Percentiles rank a stretch among this genome's conserved stretches.
These are phyloP conservation scores for Gloeostereum incarnatum DNA, from an alignment of 768 basidiomycete genomes.

Conservation along the genomic window DNA sequence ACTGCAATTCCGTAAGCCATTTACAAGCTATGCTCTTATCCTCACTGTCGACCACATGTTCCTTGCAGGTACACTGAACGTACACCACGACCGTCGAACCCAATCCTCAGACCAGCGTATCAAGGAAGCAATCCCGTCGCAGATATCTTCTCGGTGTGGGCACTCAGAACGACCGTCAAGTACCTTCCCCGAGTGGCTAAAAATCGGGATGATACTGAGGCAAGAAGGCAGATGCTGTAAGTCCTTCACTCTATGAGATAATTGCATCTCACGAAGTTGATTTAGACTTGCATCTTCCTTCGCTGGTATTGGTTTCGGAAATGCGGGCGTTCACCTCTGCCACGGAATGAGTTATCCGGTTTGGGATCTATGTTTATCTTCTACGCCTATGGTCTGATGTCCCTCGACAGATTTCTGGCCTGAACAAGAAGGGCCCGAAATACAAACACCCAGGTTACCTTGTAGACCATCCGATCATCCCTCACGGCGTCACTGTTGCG, in stretches of 20 bases:
- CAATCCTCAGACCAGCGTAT: slow-evolving; percentile 84
- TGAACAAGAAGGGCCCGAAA: slow-evolving; percentile 91
- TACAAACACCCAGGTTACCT: slow-evolving; percentile 88
- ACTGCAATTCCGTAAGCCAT: slow-evolving; percentile 78
- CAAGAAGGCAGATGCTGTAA: slow-evolving; percentile 87
- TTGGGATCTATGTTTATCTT: slow-evolving; percentile 13
- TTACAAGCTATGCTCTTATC: slow-evolving; percentile 11
- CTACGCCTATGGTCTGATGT: not conserved
- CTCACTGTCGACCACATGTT: not conserved
- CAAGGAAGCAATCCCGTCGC: slow-evolving; percentile 93
- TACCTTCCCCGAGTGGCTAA: slow-evolving; percentile 83
- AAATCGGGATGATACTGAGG: slow-evolving; percentile 71
- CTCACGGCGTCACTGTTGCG: slow-evolving; percentile 88
- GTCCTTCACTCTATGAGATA: slow-evolving; percentile 11
- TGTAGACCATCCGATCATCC: slow-evolving; percentile 83
- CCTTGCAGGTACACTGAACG: slow-evolving; percentile 75
- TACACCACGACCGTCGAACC: slow-evolving; percentile 82
- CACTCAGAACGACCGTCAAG: slow-evolving; percentile 79
- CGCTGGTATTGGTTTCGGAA: slow-evolving; percentile 93
- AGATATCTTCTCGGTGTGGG: slow-evolving; percentile 95
- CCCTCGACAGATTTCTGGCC: slow-evolving; percentile 66
- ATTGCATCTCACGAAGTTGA: slow-evolving; percentile 2
- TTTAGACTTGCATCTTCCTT: slow-evolving; percentile 82
- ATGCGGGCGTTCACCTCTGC: slow-evolving; percentile 86
- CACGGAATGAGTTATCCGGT: slow-evolving; percentile 89